Conservation (phyloP, 169 alveolate species). For the Eimeria sp. region DNA sequence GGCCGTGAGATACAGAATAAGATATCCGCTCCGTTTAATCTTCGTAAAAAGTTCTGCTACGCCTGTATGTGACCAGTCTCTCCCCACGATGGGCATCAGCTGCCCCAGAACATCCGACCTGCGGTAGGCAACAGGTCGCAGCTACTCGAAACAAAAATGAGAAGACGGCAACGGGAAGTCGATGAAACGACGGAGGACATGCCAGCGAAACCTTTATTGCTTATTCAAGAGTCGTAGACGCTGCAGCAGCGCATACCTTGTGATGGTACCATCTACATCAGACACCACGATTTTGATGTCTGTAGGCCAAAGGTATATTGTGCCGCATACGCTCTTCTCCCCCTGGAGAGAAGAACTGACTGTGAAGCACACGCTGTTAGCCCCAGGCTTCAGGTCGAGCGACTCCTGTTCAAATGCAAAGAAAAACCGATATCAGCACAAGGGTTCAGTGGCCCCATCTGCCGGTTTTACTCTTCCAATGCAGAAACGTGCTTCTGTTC, state of each 20-base stretch:
- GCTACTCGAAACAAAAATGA: neutral
- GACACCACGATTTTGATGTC: conserved; percentile 96
- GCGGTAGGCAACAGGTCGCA: neutral
- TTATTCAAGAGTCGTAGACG: neutral
- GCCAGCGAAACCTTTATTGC: neutral
- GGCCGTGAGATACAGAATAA: conserved; percentile 98
- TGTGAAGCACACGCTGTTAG: conserved; percentile 93
- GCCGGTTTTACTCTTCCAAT: neutral
- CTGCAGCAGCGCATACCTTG: conserved; percentile 83
- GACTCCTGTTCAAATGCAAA: conserved; percentile 58
- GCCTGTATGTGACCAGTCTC: conserved; percentile 99
- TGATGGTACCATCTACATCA: conserved; percentile 99
- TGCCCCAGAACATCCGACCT: conserved; percentile 98
- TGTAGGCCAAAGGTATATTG: conserved; percentile 96
- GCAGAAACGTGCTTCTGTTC: neutral
- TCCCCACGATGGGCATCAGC: conserved; percentile 98
- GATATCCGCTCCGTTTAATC: conserved; percentile 96
- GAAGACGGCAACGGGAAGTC: neutral
- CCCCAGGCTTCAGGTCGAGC: conserved; percentile 93
- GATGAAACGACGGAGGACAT: neutral
- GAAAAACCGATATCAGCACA: neutral
- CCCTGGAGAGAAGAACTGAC: conserved; percentile 96
- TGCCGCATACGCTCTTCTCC: conserved; percentile 94
- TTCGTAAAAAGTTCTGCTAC: conserved; percentile 96
- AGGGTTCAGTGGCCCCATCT: neutral